phyloP scores from a whole-genome alignment of 202 grass and related monocot genomes.

The Eragrostis tef region DNA sequence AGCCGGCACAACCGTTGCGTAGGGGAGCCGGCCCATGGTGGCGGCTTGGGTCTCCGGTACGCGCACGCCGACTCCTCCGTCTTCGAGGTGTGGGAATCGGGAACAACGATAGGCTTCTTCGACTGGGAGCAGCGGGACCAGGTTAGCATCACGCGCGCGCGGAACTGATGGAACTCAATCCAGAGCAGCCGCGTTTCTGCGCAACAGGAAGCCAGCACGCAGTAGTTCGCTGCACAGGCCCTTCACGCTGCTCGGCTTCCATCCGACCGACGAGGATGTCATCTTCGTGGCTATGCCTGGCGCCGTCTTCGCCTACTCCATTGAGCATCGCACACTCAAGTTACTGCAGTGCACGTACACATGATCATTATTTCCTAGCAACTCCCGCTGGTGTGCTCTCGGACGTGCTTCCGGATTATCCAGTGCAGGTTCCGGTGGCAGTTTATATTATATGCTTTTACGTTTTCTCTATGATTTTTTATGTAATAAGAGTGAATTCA shows the following conservation, averaged over 20 bases:
- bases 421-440: neutral
- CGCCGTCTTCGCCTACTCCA: neutral
- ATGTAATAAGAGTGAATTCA: too few species aligned
- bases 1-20: neutral
- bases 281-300: neutral
- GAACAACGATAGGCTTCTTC: too few species aligned
- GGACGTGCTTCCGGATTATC: neutral
- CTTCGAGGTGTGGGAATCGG: conserved; percentile 13
- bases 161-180: neutral
- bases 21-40: neutral
- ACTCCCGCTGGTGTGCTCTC: neutral
- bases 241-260: neutral
- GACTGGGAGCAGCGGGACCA: neutral
- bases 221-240: too few species aligned
- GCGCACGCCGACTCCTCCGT: neutral
- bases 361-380: too few species aligned
- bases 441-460: too few species aligned
- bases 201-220: neutral
- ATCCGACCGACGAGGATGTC: neutral
- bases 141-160: neutral
- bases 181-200: neutral
- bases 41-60: neutral
- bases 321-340: neutral
- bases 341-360: neutral
- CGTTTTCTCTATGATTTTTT: too few species aligned